A percentile compares a stretch with the other conserved stretches of the same genome.
phyloP scores from a whole-genome alignment of 305 asterid species.

The Solanum aculeatissimum region DNA sequence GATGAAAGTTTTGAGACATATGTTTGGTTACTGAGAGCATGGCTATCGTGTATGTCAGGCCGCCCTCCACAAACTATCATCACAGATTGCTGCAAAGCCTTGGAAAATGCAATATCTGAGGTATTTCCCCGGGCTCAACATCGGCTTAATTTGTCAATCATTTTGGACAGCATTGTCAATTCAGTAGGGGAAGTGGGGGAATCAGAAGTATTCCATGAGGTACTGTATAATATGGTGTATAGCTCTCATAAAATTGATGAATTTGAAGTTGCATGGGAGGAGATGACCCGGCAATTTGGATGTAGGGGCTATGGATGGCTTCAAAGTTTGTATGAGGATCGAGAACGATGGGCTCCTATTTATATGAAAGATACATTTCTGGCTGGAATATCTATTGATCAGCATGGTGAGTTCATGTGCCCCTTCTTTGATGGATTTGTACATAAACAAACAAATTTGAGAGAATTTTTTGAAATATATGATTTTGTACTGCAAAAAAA shows the following conservation, averaged over 20 bases:
- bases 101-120: conserved; percentile 53
- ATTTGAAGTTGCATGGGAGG: conserved; percentile 73
- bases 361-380: conserved; percentile 52
- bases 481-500: conserved; percentile 34
- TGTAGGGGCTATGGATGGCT: conserved; percentile 46
- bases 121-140: conserved; percentile 73
- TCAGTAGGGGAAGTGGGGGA: conserved; percentile 40
- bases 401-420: conserved; percentile 18
- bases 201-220: conserved; percentile 28
- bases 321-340: conserved; percentile 49
- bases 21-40: conserved; percentile 73
- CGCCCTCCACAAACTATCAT: conserved; percentile 67
- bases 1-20: conserved; percentile 56
- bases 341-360: conserved; percentile 77
- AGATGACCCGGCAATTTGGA: conserved; percentile 48
- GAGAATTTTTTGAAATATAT: conserved; percentile 36
- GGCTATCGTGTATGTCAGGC: conserved; percentile 79
- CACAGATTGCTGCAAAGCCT: conserved; percentile 44
- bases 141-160: conserved; percentile 38
- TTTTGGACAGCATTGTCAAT: conserved; percentile 35
- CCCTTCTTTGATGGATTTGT: conserved; percentile 42
- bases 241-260: conserved; percentile 45
- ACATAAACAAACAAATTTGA: conserved; percentile 31
- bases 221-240: conserved; percentile 44
- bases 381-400: conserved; percentile 34